phyloP scores from a whole-genome alignment of 768 basidiomycete species.

The Boletus subparvulus region DNA sequence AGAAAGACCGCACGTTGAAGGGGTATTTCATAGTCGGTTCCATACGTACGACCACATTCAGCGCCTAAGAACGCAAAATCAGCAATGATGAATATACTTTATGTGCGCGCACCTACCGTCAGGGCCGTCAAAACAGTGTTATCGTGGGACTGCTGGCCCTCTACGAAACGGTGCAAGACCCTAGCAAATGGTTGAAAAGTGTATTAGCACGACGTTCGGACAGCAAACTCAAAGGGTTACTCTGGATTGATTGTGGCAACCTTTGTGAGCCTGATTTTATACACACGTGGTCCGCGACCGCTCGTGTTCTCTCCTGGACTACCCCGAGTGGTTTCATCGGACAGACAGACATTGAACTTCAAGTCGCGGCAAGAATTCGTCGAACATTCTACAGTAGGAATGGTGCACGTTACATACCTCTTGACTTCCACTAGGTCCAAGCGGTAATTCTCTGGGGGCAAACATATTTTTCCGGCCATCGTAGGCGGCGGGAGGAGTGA shows the following conservation, averaged over 20 bases:
- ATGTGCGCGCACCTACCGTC: slow-evolving; percentile 41
- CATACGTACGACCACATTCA: slow-evolving; percentile 77
- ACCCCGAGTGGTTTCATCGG: slow-evolving; percentile 36
- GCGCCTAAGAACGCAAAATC: slow-evolving; percentile 42
- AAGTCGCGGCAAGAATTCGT: slow-evolving; percentile 9
- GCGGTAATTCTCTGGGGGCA: slow-evolving; percentile 56
- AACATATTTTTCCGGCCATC: slow-evolving; percentile 82
- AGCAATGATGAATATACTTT: background rate
- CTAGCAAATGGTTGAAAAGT: slow-evolving; percentile 35
- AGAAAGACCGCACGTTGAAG: slow-evolving; percentile 75
- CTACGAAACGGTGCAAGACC: slow-evolving; percentile 60
- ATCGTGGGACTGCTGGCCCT: slow-evolving; percentile 65
- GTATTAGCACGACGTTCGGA: slow-evolving; percentile 23
- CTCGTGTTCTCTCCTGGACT: slow-evolving; percentile 34
- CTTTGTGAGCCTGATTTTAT: slow-evolving; percentile 60
- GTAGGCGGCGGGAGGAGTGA: slow-evolving; percentile 72
- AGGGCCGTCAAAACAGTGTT: slow-evolving; percentile 67
- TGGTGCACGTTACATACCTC: slow-evolving; percentile 42
- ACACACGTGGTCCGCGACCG: slow-evolving; percentile 55
- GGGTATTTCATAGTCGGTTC: slow-evolving; percentile 66
- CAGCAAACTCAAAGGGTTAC: slow-evolving; percentile 28
- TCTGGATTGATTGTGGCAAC: slow-evolving; percentile 61
- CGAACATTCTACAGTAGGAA: background rate
- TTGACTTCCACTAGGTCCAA: slow-evolving; percentile 49
- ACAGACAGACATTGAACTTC: slow-evolving; percentile 63